phyloP scores from a whole-genome alignment of 805 yeast genomes.

The Pichia exigua region DNA sequence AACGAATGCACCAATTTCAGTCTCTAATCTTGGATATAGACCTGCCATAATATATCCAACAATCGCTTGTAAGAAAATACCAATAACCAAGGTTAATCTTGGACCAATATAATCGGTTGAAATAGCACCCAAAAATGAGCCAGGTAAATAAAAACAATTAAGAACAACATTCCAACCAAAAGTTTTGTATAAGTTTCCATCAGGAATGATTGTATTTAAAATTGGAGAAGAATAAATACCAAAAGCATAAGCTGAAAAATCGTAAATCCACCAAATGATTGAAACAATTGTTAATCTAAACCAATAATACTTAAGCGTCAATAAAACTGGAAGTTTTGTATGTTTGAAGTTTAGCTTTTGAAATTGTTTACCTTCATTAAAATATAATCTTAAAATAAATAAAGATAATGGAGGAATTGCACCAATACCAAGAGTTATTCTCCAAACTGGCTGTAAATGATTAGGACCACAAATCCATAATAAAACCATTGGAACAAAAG shows the following conservation, averaged over 20 bases:
- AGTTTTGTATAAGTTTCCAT: constrained; percentile 55
- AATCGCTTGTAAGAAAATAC: constrained; percentile 65
- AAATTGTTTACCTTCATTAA: constrained; percentile 68
- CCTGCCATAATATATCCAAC: constrained; percentile 84
- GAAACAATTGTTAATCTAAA: constrained; percentile 65
- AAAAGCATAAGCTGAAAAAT: constrained; percentile 81
- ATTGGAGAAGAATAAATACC: constrained; percentile 77
- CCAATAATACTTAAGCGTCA: constrained; percentile 75
- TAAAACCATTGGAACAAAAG: constrained; percentile 81
- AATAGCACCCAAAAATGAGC: constrained; percentile 80
- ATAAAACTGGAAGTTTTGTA: constrained; percentile 56
- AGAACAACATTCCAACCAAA: constrained; percentile 92
- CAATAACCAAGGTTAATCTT: constrained; percentile 62
- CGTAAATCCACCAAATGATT: constrained; percentile 85
- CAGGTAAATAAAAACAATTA: constrained; percentile 84
- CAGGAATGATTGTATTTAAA: constrained; percentile 48
- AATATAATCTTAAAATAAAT: constrained; percentile 68
- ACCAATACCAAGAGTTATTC: constrained; percentile 84
- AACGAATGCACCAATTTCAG: constrained; percentile 68
- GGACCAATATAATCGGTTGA: constrained; percentile 90
- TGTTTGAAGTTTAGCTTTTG: constrained; percentile 60
- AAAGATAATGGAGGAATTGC: constrained; percentile 79
- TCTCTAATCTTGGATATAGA: constrained; percentile 43
- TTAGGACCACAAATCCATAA: constrained; percentile 71
- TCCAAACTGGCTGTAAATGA: constrained; percentile 81